Base-by-base conservation (phyloP, 257 asterid species). In the Lantana camara region DNA sequence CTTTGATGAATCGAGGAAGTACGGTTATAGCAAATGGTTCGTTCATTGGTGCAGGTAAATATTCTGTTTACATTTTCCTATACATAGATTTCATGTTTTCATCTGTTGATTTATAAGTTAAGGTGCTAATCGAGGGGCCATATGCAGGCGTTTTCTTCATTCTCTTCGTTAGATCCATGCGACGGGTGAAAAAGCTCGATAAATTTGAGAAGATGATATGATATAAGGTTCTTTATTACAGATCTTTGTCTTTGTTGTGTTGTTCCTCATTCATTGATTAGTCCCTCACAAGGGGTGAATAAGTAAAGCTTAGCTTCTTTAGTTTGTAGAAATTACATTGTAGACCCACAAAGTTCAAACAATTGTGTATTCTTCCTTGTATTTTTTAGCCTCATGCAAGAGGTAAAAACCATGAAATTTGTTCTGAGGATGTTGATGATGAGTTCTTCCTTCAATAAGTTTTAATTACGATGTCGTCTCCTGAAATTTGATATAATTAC, bases 141-240 rank as follows among this genome's bases (percentile, higher is more conserved):
- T 40, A 23, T 58, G 73, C 90, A 90, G 96, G 95, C 74, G 50
- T 83, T 38, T 85, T 90, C 73, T 62, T 82, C 16, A 51, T 74
- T 51, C 72, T 87, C 54, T 35, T 85, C 4, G 13, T 83, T n/a
- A 77, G 95, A 76, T 82, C 96, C 63, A 85, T 90, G 95, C 89
- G 80, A 50, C 79, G 82, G 81, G 96, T 82, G 80, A 90, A 77
- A 50, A 79, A 22, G 9, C 95, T 87, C 30, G 95, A 87, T 52
- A 90, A 82, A 40, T 74, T 85, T 71, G 97, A 90, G 80, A 85
- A 85, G 53, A 87, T 90, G 93, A 83, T 87, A 54, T 87, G 85
- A 86, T 41, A 6, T 1, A 9, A 12, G 2, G 9, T 41, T 35
- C 13, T 3, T 50, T 17, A 27, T 17, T 60, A 50, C n/a, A 46